These are phyloP conservation scores for Annulohypoxylon bovei DNA, from an alignment of 495 filamentous ascomycete genomes.

Conservation along the genomic window DNA sequence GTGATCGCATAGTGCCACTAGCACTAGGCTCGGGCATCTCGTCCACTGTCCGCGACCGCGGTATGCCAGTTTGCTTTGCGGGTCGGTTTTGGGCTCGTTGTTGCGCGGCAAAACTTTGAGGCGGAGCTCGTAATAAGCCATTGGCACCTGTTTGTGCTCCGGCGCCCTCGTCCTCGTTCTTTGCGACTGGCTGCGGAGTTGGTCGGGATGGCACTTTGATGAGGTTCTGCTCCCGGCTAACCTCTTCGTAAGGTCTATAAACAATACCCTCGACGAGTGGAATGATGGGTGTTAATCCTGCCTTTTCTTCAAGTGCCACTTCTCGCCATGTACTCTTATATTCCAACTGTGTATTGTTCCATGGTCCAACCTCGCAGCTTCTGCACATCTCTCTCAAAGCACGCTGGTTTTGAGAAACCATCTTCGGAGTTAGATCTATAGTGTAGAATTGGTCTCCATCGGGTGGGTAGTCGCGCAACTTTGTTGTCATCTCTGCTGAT, in stretches of 20 bases:
- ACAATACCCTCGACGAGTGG: conserved; percentile 75
- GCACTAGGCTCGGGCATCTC: conserved; percentile 40
- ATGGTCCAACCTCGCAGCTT: conserved; percentile 62
- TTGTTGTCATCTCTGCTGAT: conserved; percentile 59
- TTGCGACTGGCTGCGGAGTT: conserved; percentile 29
- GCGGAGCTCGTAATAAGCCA: conserved; percentile 55
- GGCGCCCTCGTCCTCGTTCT: conserved; percentile 45
- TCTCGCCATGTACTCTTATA: conserved; percentile 73
- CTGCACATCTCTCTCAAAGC: conserved; percentile 55
- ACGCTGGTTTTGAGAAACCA: conserved; percentile 46
- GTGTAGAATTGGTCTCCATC: conserved; percentile 56
- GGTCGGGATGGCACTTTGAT: conserved; percentile 40
- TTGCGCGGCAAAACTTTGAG: conserved; percentile 69
- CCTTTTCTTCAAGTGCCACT: conserved; percentile 74
- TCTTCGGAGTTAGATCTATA: conserved; percentile 35
- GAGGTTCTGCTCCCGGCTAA: conserved; percentile 45
- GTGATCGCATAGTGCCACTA: conserved; percentile 46
- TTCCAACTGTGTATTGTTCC: conserved; percentile 50
- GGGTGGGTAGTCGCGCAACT: conserved; percentile 61
- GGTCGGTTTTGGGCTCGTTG: conserved; percentile 61
- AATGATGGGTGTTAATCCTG: conserved; percentile 73
- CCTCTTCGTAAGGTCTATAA: conserved; percentile 66
- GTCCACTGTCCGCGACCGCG: conserved; percentile 36
- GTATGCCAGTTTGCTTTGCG: conserved; percentile 35
- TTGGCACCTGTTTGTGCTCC: conserved; percentile 46